A percentile compares a stretch with the other conserved stretches of the same genome.
These are phyloP conservation scores for Globisporangium paroecandrum DNA, from an alignment of 352 stramenopile species.

Conservation along the genomic window DNA sequence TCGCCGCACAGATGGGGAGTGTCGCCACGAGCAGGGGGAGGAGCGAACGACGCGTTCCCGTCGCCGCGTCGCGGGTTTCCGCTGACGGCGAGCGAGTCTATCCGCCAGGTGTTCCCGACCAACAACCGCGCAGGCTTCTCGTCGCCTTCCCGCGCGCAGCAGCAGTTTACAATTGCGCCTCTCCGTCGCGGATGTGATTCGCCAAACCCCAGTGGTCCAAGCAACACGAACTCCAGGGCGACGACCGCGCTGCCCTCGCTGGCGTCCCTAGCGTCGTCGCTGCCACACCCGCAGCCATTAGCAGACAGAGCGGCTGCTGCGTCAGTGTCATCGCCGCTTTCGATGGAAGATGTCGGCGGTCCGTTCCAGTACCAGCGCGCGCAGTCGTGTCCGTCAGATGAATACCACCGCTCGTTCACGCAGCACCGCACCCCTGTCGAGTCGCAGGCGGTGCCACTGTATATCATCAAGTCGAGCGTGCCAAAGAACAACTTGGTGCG, in stretches of 20 bases:
- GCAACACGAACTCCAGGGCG: conserved; percentile 12
- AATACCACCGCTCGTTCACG: conserved; percentile 12
- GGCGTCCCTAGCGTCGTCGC: conserved; percentile 21
- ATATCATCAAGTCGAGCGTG: conserved; percentile 25
- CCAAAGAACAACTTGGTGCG: conserved; percentile 44
- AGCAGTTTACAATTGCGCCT: conserved; percentile 28
- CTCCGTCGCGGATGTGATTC: conserved; percentile 9
- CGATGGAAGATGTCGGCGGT: conserved; percentile 41
- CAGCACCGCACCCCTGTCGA: conserved; percentile 6
- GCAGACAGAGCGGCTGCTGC: neutral
- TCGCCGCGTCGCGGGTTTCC: conserved; percentile 18
- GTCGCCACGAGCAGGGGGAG: conserved; percentile 10
- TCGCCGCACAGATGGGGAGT: conserved; percentile 33
- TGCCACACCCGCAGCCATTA: conserved; percentile 3
- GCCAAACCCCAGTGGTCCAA: conserved; percentile 3
- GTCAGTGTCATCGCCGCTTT: neutral
- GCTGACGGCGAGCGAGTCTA: conserved; percentile 20
- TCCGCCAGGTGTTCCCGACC: conserved; percentile 23
- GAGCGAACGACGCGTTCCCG: conserved; percentile 14
- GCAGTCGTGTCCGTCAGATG: conserved; percentile 69
- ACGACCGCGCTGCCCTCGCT: conserved; percentile 26
- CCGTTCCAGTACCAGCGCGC: conserved; percentile 64
- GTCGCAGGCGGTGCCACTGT: conserved; percentile 12
- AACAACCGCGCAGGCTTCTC: conserved; percentile 18
- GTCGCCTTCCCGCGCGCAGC: conserved; percentile 9